phyloP scores from a whole-genome alignment of 257 asterid genomes.

The Nicotiana attenuata region DNA sequence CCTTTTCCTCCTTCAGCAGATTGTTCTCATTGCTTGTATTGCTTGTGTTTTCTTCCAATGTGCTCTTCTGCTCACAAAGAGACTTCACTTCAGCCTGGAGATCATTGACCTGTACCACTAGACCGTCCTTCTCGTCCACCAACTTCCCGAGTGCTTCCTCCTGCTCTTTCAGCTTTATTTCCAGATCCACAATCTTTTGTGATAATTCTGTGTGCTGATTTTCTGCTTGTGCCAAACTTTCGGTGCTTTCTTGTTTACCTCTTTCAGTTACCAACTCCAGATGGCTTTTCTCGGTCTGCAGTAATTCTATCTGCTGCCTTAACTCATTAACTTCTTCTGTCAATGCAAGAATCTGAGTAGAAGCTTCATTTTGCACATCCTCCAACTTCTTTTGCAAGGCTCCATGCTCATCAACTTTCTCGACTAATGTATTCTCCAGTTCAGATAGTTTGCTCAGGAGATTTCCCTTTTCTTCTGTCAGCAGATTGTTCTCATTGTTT shows the following conservation, averaged over 20 bases:
- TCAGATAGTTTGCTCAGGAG: constrained; percentile 26
- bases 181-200: constrained; percentile 40
- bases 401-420: constrained; percentile 37
- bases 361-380: constrained; percentile 39
- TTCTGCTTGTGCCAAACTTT: constrained; percentile 35
- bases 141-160: constrained; percentile 39
- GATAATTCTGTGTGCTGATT: constrained; percentile 34
- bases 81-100: constrained; percentile 33
- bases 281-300: constrained; percentile 44
- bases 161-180: constrained; percentile 39
- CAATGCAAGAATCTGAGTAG: constrained; percentile 30
- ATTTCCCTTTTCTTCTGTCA: constrained; percentile 11
- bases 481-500: constrained; percentile 21
- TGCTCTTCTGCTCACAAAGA: constrained; percentile 21
- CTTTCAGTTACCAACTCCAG: constrained; percentile 45
- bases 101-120: constrained; percentile 24
- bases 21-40: constrained; percentile 22
- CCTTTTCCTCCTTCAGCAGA: constrained; percentile 10
- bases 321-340: constrained; percentile 34
- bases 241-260: constrained; percentile 35
- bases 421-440: constrained; percentile 31
- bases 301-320: constrained; percentile 37
- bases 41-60: constrained; percentile 32
- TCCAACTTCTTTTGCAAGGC: constrained; percentile 38
- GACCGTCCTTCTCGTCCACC: constrained; percentile 31